Percentiles rank a stretch among this genome's conserved stretches.
Conservation (phyloP, 306 rosid species). For the Begonia masoniana region DNA sequence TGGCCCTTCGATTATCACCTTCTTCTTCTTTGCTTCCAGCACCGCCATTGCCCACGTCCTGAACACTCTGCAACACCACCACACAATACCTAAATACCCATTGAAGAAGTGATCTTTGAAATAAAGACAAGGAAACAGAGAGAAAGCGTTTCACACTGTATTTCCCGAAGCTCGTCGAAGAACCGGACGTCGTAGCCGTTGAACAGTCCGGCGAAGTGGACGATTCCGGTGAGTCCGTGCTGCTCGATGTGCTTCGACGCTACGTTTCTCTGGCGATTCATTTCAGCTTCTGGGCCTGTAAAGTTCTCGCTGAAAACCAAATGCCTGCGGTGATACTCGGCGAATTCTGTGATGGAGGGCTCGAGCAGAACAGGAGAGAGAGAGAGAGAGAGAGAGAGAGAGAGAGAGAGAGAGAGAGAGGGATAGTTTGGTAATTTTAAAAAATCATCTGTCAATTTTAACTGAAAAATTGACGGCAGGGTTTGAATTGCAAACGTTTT, state of each 20-base stretch:
- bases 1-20: slow-evolving; percentile 77
- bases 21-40: slow-evolving; percentile 45
- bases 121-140: background rate
- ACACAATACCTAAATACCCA: background rate
- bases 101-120: background rate
- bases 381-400: too few relatives aligned
- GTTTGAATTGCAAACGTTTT: too few relatives aligned
- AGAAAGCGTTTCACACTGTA: slow-evolving; percentile 39
- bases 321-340: too few relatives aligned
- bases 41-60: slow-evolving; percentile 90
- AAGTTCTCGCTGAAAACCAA: slow-evolving; percentile 65
- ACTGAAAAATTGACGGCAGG: too few relatives aligned
- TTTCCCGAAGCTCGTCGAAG: slow-evolving; percentile 74
- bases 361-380: too few relatives aligned
- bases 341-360: too few relatives aligned
- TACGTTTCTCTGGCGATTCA: slow-evolving; percentile 74
- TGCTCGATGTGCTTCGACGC: slow-evolving; percentile 83
- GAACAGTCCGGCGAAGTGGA: slow-evolving; percentile 82
- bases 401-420: too few relatives aligned
- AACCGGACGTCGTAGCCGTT: slow-evolving; percentile 78
- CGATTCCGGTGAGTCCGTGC: slow-evolving; percentile 73
- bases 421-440: too few relatives aligned
- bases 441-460: too few relatives aligned
- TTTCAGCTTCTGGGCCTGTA: slow-evolving; percentile 60
- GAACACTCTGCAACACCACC: slow-evolving; percentile 43